Conservation (phyloP, 768 basidiomycete genomes). For the Kwoniella sp. region DNA sequence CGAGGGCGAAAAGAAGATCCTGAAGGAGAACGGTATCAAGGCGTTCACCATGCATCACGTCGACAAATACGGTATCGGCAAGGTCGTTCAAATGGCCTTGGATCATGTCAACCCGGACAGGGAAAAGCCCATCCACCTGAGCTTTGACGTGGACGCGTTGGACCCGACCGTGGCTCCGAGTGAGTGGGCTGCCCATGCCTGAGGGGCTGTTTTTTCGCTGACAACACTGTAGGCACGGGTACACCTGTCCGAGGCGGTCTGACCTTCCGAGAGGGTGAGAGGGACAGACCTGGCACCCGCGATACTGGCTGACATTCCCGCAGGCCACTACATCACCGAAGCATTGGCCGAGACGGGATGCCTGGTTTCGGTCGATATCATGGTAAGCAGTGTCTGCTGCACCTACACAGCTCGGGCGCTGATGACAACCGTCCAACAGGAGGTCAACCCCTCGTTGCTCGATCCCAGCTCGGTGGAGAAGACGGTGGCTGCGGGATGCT, state of each 20-base stretch:
- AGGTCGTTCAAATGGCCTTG: constrained; percentile 92
- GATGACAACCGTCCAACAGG: constrained; percentile 54
- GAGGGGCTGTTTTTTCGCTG: neutral
- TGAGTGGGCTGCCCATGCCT: constrained; percentile 18
- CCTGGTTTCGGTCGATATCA: constrained; percentile 85
- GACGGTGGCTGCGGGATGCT: constrained; percentile 64
- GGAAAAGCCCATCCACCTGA: constrained; percentile 82
- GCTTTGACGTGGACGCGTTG: constrained; percentile 92
- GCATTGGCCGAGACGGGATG: constrained; percentile 86
- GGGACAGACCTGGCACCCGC: neutral
- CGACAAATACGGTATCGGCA: constrained; percentile 80
- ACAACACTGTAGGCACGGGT: constrained; percentile 37
- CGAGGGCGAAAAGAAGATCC: constrained; percentile 75
- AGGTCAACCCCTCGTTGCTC: constrained; percentile 91
- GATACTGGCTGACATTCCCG: no score
- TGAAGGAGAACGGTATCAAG: constrained; percentile 73
- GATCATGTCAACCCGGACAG: constrained; percentile 85
- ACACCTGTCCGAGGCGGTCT: constrained; percentile 83
- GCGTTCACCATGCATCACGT: constrained; percentile 88
- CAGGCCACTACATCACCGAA: constrained; percentile 83
- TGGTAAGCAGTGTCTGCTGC: constrained; percentile 62
- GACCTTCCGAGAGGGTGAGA: constrained; percentile 83
- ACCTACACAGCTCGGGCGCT: no score
- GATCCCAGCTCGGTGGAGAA: constrained; percentile 70
- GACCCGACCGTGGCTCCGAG: constrained; percentile 95